A percentile compares a stretch with the other conserved stretches of the same genome.
phyloP scores from a whole-genome alignment of 164 flowering plant species.

The Nymphaea thermarum region DNA sequence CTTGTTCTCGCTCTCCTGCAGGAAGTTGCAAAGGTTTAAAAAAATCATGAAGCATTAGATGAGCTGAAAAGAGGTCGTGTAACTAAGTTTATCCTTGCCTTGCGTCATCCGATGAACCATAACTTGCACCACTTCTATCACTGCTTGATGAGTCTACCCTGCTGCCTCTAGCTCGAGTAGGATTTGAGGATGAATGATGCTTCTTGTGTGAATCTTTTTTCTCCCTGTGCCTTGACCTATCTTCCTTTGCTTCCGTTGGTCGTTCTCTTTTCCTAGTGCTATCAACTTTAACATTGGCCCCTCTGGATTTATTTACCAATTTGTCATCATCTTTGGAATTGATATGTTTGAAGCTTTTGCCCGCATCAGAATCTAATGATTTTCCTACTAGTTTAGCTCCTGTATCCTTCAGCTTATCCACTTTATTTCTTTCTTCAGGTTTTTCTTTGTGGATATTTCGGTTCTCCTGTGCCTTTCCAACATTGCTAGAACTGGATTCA shows the following conservation, averaged over 20 bases:
- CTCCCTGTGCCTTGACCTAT: slow-evolving; percentile 36
- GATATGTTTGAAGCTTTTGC: slow-evolving; percentile 20
- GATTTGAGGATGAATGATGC: slow-evolving; percentile 45
- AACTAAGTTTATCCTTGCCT: slow-evolving; percentile 32
- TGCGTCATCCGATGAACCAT: slow-evolving; percentile 54
- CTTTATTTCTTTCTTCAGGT: slow-evolving; percentile 24
- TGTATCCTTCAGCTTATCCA: slow-evolving; percentile 29
- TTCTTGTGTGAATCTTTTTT: slow-evolving; percentile 48
- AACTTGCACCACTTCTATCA: slow-evolving; percentile 38
- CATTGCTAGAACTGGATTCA: slow-evolving; percentile 21
- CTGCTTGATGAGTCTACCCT: slow-evolving; percentile 30
- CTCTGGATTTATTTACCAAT: slow-evolving; percentile 27
- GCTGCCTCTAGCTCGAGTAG: slow-evolving; percentile 43
- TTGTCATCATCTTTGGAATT: slow-evolving; percentile 32
- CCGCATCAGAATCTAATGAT: slow-evolving; percentile 34
- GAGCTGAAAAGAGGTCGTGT: neutral
- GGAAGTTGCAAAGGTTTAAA: slow-evolving; percentile 9
- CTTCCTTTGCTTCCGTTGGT: slow-evolving; percentile 41
- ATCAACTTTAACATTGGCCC: slow-evolving; percentile 31
- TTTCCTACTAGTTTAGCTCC: slow-evolving; percentile 26
- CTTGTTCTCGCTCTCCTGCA: slow-evolving; percentile 49
- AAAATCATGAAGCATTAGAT: neutral
- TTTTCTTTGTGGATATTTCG: slow-evolving; percentile 22
- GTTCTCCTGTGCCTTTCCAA: slow-evolving; percentile 8
- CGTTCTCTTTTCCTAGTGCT: slow-evolving; percentile 35